A percentile compares a stretch with the other conserved stretches of the same genome.
Evolutionary conservation across 768 basidiomycete genomes (phyloP).

Genomic region (Collybia sordida): DNA sequence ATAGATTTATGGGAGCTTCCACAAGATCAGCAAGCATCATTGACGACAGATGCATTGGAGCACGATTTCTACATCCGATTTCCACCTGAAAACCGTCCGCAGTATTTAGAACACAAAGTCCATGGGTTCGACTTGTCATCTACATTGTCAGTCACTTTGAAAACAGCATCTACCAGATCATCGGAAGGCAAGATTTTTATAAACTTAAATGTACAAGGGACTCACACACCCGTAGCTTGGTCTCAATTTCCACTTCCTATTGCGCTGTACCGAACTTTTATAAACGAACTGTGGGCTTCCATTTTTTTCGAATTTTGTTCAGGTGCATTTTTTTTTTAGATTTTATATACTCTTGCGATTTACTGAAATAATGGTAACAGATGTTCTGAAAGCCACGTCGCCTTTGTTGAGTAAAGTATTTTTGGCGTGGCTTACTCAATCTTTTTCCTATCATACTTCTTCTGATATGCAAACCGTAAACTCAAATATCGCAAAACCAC

Average conservation of each 20-base stretch:
- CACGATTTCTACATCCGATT: conserved; percentile 49
- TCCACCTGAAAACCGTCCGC: conserved; percentile 45
- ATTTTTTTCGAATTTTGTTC: conserved; percentile 47
- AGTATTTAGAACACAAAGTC: conserved; percentile 22
- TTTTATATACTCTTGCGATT: conserved; percentile 4
- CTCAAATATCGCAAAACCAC: conserved; percentile 33
- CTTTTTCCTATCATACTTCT: conserved; percentile 39
- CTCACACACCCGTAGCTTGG: too few species aligned
- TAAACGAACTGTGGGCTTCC: conserved; percentile 42
- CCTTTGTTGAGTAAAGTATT: conserved; percentile 59
- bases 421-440: conserved; percentile 55
- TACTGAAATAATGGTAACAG: conserved; percentile 13
- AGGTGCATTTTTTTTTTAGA: conserved; percentile 25
- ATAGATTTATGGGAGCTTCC: conserved; percentile 58
- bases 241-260: too few species aligned
- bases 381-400: conserved; percentile 49
- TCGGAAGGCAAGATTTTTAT: too few species aligned
- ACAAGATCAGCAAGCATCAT: conserved; percentile 28
- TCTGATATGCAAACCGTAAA: conserved; percentile 33
- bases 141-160: not conserved
- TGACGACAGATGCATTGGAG: conserved; percentile 42
- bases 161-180: not conserved
- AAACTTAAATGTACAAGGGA: too few species aligned
- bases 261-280: conserved; percentile 44
- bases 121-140: not conserved